A percentile compares a stretch with the other conserved stretches of the same genome.
Evolutionary conservation across 179 eudicot species (phyloP).

Genomic region (Silene noctiflora): DNA sequence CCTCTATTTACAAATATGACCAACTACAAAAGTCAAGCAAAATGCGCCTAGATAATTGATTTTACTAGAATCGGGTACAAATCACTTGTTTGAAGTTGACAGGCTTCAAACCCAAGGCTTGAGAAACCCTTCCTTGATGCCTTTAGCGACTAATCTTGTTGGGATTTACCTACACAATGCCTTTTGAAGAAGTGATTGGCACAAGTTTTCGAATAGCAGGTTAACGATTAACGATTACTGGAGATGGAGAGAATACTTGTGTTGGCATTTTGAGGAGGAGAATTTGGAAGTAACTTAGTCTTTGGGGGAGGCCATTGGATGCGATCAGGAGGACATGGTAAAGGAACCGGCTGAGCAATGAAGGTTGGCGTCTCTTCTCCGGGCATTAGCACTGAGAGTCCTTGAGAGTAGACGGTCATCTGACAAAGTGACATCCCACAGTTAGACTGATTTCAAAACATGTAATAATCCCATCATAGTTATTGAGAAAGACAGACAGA

Average conservation of each 20-base stretch:
- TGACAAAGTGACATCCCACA: background rate
- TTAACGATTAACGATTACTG: no score
- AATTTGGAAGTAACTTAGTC: constrained; percentile 4
- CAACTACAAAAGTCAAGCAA: background rate
- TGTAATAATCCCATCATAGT: background rate
- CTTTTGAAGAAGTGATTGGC: background rate
- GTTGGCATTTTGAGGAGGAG: constrained; percentile 16
- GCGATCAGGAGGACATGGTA: constrained; percentile 62
- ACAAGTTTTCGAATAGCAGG: background rate
- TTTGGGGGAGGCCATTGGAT: constrained; percentile 53
- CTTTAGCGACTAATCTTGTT: background rate
- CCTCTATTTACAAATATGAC: constrained; percentile 14
- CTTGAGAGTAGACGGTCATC: constrained; percentile 52
- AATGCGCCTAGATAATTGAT: background rate
- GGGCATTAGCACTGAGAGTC: constrained; percentile 75
- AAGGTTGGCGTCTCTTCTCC: constrained; percentile 64
- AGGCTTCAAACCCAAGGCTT: no score
- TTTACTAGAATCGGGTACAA: background rate
- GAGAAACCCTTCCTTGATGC: no score
- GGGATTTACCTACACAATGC: background rate
- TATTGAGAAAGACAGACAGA: no score
- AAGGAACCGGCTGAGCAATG: constrained; percentile 71
- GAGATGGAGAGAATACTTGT: background rate
- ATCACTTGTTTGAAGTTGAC: no score
- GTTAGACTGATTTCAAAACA: background rate